Base-by-base conservation (phyloP, 163 green algal species). In the Prototheca wickerhamii region DNA sequence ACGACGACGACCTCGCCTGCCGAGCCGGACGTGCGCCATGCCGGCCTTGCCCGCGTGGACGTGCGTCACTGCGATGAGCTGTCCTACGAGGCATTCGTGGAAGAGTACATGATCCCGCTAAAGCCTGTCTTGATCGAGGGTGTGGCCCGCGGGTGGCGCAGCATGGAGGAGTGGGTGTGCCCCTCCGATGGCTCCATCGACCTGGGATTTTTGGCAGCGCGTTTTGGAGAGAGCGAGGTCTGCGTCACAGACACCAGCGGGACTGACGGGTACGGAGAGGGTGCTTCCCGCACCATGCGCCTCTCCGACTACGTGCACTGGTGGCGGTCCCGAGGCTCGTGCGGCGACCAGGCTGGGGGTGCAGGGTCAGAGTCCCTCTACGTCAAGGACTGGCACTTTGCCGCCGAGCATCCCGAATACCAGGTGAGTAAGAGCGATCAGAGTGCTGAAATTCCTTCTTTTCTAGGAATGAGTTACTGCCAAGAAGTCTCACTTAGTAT, bases 301-400 rank as follows among this genome's bases (percentile, higher is more conserved):
- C 60, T 91, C 4, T 15, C 23, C 2, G 59, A 89, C 18, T 90
- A 82, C 65, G 46, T 60, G 2, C 42, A 32, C 50, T 89, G 79
- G 76, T 90, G 82, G 80, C 20, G 1, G 18, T 7, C 18, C 33
- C 50, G 25, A 20, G 33, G 49, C n/a, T 10, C 12, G 17, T 1
- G 31, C 25, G 51, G 44, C 1, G 37, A 18, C 29, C 10, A 28
- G 6, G 30, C 65, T 26, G 26, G 63, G 17, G n/a, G n/a, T n/a
- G n/a, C n/a, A n/a, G n/a, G n/a, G n/a, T n/a, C n/a, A n/a, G n/a
- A n/a, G n/a, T 42, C 78, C 23, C 64, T 81, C 44, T 97, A 97
- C 61, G 64, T 91, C 42, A 96, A 97, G 67, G 91, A 97, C 76
- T 97, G 84, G 83, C 91, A 97, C 77, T 87, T 95, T 70, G 78